phyloP scores from a whole-genome alignment of 2,329 filamentous ascomycete genomes.

The Falciphora oryzae region DNA sequence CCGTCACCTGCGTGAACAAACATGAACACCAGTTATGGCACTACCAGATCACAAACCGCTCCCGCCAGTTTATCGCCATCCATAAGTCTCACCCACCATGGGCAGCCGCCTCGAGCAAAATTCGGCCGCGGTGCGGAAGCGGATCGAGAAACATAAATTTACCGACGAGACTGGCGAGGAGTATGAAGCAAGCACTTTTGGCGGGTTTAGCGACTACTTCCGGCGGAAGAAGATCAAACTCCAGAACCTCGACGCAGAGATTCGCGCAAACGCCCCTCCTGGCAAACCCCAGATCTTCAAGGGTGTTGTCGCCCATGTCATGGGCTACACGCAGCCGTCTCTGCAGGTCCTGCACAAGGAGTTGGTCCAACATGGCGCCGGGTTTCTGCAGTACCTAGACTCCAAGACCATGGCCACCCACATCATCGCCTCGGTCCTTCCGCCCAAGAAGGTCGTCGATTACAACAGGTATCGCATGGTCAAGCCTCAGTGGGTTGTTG shows the following conservation, averaged over 20 bases:
- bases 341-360: conserved; percentile 80
- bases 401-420: conserved; percentile 93
- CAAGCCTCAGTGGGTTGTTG: conserved; percentile 89
- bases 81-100: conserved; percentile 35
- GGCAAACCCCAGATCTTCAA: conserved; percentile 83
- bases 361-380: conserved; percentile 89
- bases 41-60: not conserved
- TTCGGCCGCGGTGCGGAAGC: conserved; percentile 55
- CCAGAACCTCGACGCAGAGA: conserved; percentile 83
- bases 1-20: not conserved
- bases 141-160: conserved; percentile 64
- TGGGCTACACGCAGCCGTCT: conserved; percentile 92
- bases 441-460: conserved; percentile 88
- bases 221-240: conserved; percentile 94
- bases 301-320: conserved; percentile 84
- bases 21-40: not conserved
- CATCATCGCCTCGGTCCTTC: conserved; percentile 85
- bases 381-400: conserved; percentile 90
- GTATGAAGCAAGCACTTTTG: conserved; percentile 80
- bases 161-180: conserved; percentile 81
- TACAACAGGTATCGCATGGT: conserved; percentile 86
- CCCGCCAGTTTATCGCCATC: not conserved
- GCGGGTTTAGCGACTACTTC: conserved; percentile 88
- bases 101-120: conserved; percentile 57
- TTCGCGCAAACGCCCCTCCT: conserved; percentile 56